Base-by-base conservation (phyloP, 306 rosid genomes). In the Cicer bijugum region DNA sequence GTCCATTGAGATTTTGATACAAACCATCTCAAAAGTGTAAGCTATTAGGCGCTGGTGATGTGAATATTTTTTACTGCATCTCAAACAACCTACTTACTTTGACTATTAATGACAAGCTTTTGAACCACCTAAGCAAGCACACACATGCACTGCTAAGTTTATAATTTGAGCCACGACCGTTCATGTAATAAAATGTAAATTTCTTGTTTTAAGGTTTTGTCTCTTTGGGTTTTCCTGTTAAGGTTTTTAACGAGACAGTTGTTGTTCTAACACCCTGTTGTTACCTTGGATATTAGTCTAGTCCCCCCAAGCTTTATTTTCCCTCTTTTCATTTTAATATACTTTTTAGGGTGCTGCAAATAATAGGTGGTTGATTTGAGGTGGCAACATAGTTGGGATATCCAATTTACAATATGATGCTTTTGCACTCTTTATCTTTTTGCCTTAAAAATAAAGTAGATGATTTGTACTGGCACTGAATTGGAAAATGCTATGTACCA, bases 51-150 rank as follows among this genome's bases (percentile, higher is more conserved):
- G n/a, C 17, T 55, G 7, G 17, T 17, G 14, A 28, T 65, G 12
- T 56, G 38, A 52, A 28, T 35, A 6, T 69, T 50, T 69, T 50
- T n/a, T 69, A 69, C 50, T 48, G 33, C 46, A 69, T 69, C 15
- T 69, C 33, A 1, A 50, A 10, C 60, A 46, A 15, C 14, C 63
- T 72, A 16, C 50, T 33, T 47, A 35, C 50, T 62, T 78, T 23
- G 28, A 57, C 72, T 37, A 50, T 72, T 63, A 35, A 8, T 72
- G 78, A 53, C 44, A 60, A 19, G 56, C 69, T 59, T 52, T 23
- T 47, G 43, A 72, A 38, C 52, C 63, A 19, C 67, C 44, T 47
- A 56, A 1, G 0, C 11, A 19, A 10, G 11, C 15, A 3, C 7
- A 6, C 14, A 19, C 12, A 4, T n/a, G 19, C 12, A 11, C 46